A percentile compares a stretch with the other conserved stretches of the same genome.
phyloP scores from a whole-genome alignment of 257 asterid species.

The Voacanga thouarsii region DNA sequence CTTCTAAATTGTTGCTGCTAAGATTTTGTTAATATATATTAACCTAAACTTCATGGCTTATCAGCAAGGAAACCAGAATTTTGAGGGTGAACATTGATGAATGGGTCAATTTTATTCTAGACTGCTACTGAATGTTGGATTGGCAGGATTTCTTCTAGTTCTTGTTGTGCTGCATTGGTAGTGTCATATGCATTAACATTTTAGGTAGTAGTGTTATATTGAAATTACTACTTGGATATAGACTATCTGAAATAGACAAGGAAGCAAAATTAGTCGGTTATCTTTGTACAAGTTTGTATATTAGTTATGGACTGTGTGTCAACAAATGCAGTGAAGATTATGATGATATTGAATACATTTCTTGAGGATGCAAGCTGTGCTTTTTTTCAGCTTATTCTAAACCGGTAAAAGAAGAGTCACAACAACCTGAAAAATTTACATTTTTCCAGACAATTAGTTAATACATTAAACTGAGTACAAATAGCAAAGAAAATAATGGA shows the following conservation, averaged over 20 bases:
- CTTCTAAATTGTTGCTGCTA: too few species aligned
- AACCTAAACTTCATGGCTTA: too few species aligned
- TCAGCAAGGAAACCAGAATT: too few species aligned
- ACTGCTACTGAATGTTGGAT: background rate
- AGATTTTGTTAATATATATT: too few species aligned
- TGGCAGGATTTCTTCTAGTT: background rate
- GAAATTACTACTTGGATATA: constrained; percentile 3
- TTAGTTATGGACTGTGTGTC: background rate
- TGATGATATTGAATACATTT: background rate
- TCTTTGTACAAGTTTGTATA: constrained; percentile 12
- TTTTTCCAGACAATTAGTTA: too few species aligned
- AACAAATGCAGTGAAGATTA: background rate
- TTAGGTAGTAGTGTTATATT: constrained; percentile 2
- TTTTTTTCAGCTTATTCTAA: background rate
- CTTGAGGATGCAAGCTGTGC: background rate
- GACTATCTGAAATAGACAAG: background rate
- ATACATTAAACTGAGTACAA: background rate
- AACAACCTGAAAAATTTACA: background rate
- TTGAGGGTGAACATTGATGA: too few species aligned
- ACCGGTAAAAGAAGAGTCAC: too few species aligned
- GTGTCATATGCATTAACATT: background rate
- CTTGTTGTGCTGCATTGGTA: background rate
- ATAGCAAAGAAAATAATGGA: background rate
- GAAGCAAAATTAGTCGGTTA: constrained; percentile 11
- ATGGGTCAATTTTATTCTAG: background rate